These are phyloP conservation scores for Sanghuangporus weigelae DNA, from an alignment of 1,284 basidiomycete genomes.

Conservation along the genomic window DNA sequence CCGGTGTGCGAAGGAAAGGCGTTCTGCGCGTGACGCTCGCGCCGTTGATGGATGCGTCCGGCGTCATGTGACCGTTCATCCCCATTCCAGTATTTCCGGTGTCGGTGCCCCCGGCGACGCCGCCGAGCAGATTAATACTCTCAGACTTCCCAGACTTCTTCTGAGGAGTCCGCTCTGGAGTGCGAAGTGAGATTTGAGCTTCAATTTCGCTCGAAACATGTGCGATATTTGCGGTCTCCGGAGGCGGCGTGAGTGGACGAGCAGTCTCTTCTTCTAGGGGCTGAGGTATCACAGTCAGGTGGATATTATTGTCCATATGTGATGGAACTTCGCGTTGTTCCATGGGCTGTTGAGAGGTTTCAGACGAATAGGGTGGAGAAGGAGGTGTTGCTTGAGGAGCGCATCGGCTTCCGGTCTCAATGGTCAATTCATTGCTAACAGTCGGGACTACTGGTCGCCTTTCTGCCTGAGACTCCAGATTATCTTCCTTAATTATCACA, in stretches of 20 bases:
- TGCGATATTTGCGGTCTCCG: constrained; percentile 6
- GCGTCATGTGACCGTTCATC: constrained; percentile 9
- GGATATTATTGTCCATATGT: neutral
- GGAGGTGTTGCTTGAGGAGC: constrained; percentile 3
- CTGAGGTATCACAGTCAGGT: neutral
- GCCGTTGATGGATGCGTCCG: constrained; percentile 9
- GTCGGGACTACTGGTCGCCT: neutral
- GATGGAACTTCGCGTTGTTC: neutral
- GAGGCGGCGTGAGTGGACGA: constrained; percentile 18
- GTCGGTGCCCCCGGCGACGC: neutral
- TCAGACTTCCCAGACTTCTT: constrained; percentile 24
- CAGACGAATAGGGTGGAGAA: constrained; percentile 10
- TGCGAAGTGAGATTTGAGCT: constrained; percentile 6
- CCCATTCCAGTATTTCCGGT: neutral
- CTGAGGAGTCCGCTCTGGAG: constrained; percentile 8
- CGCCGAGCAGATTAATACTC: neutral
- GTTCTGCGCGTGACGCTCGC: neutral
- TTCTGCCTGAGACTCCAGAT: neutral
- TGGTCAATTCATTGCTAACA: neutral
- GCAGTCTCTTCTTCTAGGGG: neutral
- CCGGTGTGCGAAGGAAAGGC: constrained; percentile 25
- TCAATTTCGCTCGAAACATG: constrained; percentile 2
- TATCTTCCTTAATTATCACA: neutral
- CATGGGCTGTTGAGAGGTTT: neutral
- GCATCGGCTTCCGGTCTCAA: neutral